Evolutionary conservation across 352 stramenopile genomes (phyloP), one percentile per base, ranked within the genome.

Genomic region (Globisporangium solare): DNA sequence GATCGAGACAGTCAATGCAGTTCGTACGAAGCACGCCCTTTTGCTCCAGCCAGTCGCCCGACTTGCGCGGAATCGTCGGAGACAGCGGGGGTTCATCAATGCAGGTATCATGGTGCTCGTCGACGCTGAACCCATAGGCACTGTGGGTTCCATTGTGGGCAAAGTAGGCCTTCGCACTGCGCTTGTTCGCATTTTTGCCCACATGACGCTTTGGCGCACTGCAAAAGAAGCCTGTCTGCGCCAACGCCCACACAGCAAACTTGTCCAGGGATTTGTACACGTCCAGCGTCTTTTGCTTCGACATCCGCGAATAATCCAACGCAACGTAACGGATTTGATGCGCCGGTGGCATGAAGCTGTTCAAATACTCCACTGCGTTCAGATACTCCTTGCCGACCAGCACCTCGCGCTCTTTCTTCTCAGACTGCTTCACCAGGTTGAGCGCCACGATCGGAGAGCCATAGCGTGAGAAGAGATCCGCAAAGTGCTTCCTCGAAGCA

Each of bases 181-280:
- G 72, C 49, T 80, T 78, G 60, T 79, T 88, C 3, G 70, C 74
- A n/a, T 77, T 76, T 47, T 74, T 74, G 21, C 58, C 73, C 32
- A 95, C 85, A 14, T 83, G 73, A 13, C 85, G 75, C 66, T 95
- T 95, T 1, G 85, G 83, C 13, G 83, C 78, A 52, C 91, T 98
- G 66, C 95, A 99, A 62, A 99, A 99, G 66, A 99, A 98, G 1
- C 94, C 94, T 15, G 96, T 99, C 66, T 98, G 89, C n/a, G 93
- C 97, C 4, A 99, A 81, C 3, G 92, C 92, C 92, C 95, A 99
- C 12, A 95, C 94, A 0, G 93, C 92, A 15, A 98, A 93, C 53
- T 98, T 97, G 60, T 98, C 95, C 3, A 99, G 76, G 22, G 80
- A 89, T 43, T 92, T 82, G 43, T 97, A 79, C 3, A 98, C 92